Conservation (phyloP, 2,329 filamentous ascomycete genomes). For the Podosphaera leucotricha region DNA sequence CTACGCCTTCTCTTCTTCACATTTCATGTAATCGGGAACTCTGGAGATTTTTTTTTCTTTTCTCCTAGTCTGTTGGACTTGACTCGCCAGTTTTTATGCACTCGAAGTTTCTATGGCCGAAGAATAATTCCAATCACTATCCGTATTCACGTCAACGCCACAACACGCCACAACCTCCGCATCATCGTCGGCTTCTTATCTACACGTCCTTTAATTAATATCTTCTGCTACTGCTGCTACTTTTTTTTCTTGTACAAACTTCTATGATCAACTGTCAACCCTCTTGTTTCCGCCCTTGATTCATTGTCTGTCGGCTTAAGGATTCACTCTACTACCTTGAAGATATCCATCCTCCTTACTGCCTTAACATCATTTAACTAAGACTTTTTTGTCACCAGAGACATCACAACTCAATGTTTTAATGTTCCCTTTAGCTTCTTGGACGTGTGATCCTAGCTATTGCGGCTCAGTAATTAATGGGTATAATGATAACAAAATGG, state of each 20-base stretch:
- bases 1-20: neutral
- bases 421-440: constrained; percentile 34
- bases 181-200: constrained; percentile 7
- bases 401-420: constrained; percentile 16
- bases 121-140: neutral
- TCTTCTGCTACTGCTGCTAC: no score
- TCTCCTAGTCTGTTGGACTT: neutral
- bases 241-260: constrained; percentile 7
- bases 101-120: neutral
- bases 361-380: neutral
- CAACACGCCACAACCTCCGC: constrained; percentile 7
- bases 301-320: neutral
- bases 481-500: constrained; percentile 20
- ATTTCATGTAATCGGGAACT: neutral
- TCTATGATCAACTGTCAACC: neutral
- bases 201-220: constrained; percentile 9
- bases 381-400: neutral
- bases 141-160: neutral
- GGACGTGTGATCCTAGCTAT: constrained; percentile 32
- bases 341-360: neutral
- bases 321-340: neutral
- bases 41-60: neutral
- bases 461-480: constrained; percentile 25
- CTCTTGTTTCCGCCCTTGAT: neutral
- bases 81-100: constrained; percentile 1